These are phyloP conservation scores for Brassica rapa DNA, from an alignment of 345 rosid genomes.

Conservation along the genomic window DNA sequence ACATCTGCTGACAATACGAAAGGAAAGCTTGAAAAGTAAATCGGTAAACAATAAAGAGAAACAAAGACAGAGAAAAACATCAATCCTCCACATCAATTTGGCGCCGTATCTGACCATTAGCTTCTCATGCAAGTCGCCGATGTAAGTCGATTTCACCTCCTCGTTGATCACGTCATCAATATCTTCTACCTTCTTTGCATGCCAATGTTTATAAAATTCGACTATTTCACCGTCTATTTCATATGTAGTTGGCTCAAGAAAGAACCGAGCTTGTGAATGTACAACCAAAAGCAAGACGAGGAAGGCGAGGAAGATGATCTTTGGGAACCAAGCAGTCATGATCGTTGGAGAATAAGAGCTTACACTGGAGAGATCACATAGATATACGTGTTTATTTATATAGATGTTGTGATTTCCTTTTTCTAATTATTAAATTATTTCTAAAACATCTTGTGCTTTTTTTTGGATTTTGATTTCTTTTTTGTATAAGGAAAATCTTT, in stretches of 20 bases:
- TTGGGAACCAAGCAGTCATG: neutral
- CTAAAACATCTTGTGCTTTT: no score
- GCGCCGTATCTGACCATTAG: neutral
- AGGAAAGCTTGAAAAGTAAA: neutral
- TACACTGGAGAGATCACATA: no score
- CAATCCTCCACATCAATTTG: slow-evolving; percentile 6
- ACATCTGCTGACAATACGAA: neutral
- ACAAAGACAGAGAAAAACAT: neutral
- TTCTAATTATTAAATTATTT: no score
- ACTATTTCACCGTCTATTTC: neutral
- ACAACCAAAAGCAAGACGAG: neutral
- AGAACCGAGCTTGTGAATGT: neutral
- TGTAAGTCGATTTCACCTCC: neutral
- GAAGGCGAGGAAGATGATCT: neutral
- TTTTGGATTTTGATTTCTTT: no score
- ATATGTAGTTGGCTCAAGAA: no score
- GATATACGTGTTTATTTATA: no score
- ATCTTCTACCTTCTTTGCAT: neutral
- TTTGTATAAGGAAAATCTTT: no score
- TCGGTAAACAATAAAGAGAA: slow-evolving; percentile 1
- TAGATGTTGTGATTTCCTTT: no score
- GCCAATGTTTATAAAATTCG: neutral
- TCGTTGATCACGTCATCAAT: neutral
- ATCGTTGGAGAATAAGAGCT: neutral
- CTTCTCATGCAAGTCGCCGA: neutral